phyloP scores from a whole-genome alignment of 73 alveolate genomes.

The Paramecium caudatum region DNA sequence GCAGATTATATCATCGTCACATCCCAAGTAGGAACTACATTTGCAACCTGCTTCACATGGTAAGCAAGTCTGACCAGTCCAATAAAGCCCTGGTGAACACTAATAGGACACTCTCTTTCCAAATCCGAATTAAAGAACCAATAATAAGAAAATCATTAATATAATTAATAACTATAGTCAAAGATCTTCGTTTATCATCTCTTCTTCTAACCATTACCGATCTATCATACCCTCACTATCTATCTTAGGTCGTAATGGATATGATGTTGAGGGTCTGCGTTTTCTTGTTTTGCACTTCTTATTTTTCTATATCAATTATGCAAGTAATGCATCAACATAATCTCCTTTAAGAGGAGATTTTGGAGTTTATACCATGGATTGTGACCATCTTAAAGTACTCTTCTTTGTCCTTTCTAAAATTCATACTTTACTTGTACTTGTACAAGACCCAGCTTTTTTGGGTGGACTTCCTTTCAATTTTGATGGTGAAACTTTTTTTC shows the following conservation, averaged over 20 bases:
- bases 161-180: conserved; percentile 32
- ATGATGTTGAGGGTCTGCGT: conserved; percentile 53
- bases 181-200: conserved; percentile 53
- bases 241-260: conserved; percentile 52
- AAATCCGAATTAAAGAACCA: too few relatives aligned
- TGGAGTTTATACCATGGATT: conserved; percentile 17
- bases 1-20: not conserved
- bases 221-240: conserved; percentile 67
- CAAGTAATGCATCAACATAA: conserved; percentile 58
- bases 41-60: conserved; percentile 35
- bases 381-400: conserved; percentile 4
- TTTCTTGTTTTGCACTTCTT: conserved; percentile 13
- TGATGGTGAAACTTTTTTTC: not conserved
- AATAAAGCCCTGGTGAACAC: not conserved
- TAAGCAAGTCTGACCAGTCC: conserved; percentile 37
- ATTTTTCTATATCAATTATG: conserved; percentile 59
- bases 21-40: conserved; percentile 29
- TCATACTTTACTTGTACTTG: conserved; percentile 43
- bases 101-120: conserved; percentile 27
- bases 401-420: conserved; percentile 29
- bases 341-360: conserved; percentile 44
- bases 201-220: conserved; percentile 66
- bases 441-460: not conserved
- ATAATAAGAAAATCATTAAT: too few relatives aligned
- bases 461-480: conserved; percentile 39